Conservation (phyloP, 495 filamentous ascomycete species). For the Astrocystis sublimbata region DNA sequence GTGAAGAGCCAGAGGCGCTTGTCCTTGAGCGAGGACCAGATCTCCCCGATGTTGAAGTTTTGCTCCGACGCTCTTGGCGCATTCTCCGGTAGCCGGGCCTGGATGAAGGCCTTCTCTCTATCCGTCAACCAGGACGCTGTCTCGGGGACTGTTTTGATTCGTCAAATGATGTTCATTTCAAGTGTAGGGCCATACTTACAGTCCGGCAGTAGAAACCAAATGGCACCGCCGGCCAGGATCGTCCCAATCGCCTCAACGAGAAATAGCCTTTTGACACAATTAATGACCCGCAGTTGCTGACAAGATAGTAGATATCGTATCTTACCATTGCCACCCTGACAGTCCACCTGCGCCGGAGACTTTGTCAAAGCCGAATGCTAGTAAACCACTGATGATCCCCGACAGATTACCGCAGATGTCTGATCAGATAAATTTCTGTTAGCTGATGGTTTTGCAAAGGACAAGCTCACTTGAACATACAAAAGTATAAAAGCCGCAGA, state of each 20-base stretch:
- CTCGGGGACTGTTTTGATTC: conserved; percentile 36
- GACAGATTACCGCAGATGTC: conserved; percentile 37
- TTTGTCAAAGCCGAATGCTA: conserved; percentile 45
- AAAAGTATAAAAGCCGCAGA: conserved; percentile 40
- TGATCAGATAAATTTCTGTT: conserved; percentile 4
- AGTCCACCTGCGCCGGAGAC: conserved; percentile 34
- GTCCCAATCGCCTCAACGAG: conserved; percentile 43
- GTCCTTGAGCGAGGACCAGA: conserved; percentile 36
- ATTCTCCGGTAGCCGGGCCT: conserved; percentile 44
- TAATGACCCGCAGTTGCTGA: background rate
- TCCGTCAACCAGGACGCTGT: conserved; percentile 44
- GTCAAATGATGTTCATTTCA: background rate
- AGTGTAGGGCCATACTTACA: conserved; percentile 26
- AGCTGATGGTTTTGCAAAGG: background rate
- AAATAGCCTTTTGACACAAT: conserved; percentile 30
- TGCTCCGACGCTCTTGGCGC: conserved; percentile 40
- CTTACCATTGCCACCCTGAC: conserved; percentile 48
- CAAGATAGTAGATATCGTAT: background rate
- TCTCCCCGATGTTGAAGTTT: conserved; percentile 40
- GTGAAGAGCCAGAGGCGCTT: conserved; percentile 40
- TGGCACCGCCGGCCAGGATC: conserved; percentile 34
- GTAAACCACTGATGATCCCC: conserved; percentile 41
- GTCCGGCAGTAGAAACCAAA: conserved; percentile 43
- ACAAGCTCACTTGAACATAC: conserved; percentile 15
- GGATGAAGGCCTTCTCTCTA: conserved; percentile 43